Conservation (phyloP, 805 yeast genomes). For the Saturnispora sanitii region DNA sequence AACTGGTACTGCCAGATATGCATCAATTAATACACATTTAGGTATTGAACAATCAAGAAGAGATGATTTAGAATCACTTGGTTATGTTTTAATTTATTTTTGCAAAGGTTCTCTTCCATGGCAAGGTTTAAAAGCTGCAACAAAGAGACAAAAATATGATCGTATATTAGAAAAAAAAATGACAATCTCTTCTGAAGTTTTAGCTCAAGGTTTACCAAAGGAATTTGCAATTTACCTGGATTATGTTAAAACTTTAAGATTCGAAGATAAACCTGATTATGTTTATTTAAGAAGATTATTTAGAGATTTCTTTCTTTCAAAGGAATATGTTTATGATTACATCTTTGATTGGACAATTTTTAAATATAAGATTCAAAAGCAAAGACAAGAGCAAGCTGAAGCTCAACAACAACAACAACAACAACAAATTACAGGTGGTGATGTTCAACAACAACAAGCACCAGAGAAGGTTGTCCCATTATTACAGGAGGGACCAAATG, state of each 20-base stretch:
- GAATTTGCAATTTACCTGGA: constrained; percentile 84
- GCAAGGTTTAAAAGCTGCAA: constrained; percentile 97
- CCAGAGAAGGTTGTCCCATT: constrained; percentile 16
- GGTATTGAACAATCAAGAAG: constrained; percentile 96
- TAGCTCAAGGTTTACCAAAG: constrained; percentile 85
- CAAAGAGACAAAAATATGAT: constrained; percentile 94
- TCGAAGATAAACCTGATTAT: constrained; percentile 96
- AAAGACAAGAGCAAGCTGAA: constrained; percentile 27
- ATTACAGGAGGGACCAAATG: constrained; percentile 24
- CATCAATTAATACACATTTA: constrained; percentile 88
- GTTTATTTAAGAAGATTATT: constrained; percentile 77
- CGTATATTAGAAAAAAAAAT: constrained; percentile 91
- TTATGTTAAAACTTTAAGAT: constrained; percentile 81
- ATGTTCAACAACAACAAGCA: constrained; percentile 8
- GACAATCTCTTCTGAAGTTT: constrained; percentile 75
- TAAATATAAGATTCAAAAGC: constrained; percentile 57
- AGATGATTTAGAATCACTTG: constrained; percentile 91
- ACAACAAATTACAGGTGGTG: constrained; percentile 10
- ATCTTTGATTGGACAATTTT: constrained; percentile 95
- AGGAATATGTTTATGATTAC: constrained; percentile 86
- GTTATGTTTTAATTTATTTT: constrained; percentile 88
- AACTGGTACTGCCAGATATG: constrained; percentile 97
- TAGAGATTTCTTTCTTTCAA: constrained; percentile 79
- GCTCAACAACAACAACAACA: constrained; percentile 18
- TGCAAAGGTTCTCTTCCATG: constrained; percentile 95